Conservation (phyloP, 2,329 filamentous ascomycete species). For the Botrytis paeoniae region DNA sequence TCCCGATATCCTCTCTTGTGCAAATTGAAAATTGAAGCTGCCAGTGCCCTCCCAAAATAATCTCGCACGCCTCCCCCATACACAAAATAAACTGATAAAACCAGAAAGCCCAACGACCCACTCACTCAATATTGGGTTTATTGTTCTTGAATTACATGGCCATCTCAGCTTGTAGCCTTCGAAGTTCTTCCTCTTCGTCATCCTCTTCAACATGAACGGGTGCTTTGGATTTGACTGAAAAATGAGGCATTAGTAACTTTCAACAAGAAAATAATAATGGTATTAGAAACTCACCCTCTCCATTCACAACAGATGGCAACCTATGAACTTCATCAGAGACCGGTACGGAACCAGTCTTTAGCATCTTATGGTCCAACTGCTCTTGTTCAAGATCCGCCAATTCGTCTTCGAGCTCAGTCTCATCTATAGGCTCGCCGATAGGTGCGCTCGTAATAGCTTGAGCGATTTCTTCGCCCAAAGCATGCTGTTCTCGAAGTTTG, state of each 20-base stretch:
- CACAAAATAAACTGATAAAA: constrained; percentile 25
- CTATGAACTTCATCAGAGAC: constrained; percentile 73
- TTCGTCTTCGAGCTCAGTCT: constrained; percentile 81
- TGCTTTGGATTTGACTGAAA: constrained; percentile 50
- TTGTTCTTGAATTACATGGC: constrained; percentile 63
- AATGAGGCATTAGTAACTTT: constrained; percentile 22
- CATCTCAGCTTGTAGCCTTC: constrained; percentile 95
- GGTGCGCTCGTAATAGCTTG: constrained; percentile 74
- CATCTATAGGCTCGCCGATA: constrained; percentile 71
- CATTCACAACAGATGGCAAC: constrained; percentile 71
- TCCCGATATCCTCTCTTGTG: constrained; percentile 23
- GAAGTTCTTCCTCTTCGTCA: constrained; percentile 92
- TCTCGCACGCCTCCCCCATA: constrained; percentile 27
- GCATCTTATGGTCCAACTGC: constrained; percentile 88
- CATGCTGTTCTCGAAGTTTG: constrained; percentile 84
- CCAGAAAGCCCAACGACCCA: constrained; percentile 25
- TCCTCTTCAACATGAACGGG: constrained; percentile 65
- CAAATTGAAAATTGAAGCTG: constrained; percentile 27
- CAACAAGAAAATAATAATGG: background rate
- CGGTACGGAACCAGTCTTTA: constrained; percentile 81
- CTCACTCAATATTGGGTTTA: constrained; percentile 9
- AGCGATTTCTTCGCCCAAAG: constrained; percentile 88
- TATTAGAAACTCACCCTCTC: constrained; percentile 64
- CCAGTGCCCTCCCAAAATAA: constrained; percentile 31
- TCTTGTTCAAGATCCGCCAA: constrained; percentile 87